These are phyloP conservation scores for Prunus kanzakura DNA, from an alignment of 306 rosid species.

Conservation along the genomic window DNA sequence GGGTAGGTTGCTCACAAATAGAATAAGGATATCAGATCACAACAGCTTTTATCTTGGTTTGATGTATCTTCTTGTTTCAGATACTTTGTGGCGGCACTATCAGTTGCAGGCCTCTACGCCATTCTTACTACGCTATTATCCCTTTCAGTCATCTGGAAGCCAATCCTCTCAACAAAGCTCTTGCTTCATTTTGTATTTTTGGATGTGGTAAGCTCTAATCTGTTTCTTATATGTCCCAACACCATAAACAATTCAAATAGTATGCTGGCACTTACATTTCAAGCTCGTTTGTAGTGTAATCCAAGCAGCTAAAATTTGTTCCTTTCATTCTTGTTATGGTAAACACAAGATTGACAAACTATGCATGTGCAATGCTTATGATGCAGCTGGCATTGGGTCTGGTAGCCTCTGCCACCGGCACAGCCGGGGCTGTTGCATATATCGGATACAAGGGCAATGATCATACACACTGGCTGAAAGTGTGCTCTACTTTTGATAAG, in stretches of 20 bases:
- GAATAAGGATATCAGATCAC: not conserved
- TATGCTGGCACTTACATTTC: no score
- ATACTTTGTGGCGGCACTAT: conserved; percentile 78
- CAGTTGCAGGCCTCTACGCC: conserved; percentile 65
- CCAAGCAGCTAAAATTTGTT: no score
- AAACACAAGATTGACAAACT: not conserved
- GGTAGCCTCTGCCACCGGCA: conserved; percentile 72
- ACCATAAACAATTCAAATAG: not conserved
- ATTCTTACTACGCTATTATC: conserved; percentile 59
- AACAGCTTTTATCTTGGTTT: not conserved
- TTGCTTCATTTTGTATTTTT: conserved; percentile 49
- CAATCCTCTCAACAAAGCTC: conserved; percentile 39
- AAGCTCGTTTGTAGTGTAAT: no score
- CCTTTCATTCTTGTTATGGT: not conserved
- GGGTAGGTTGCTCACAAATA: not conserved
- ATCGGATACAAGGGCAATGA: conserved; percentile 68
- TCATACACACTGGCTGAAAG: conserved; percentile 55
- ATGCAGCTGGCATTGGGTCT: conserved; percentile 78
- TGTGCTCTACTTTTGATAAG: conserved; percentile 57
- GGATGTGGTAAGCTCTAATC: conserved; percentile 55
- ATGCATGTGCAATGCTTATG: not conserved
- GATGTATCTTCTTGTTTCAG: conserved; percentile 36
- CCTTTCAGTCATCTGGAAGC: conserved; percentile 44
- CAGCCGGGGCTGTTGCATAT: conserved; percentile 70
- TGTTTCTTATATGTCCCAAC: not conserved